Evolutionary conservation across 495 filamentous ascomycete species (phyloP).

Genomic region (Penicillium angulare): DNA sequence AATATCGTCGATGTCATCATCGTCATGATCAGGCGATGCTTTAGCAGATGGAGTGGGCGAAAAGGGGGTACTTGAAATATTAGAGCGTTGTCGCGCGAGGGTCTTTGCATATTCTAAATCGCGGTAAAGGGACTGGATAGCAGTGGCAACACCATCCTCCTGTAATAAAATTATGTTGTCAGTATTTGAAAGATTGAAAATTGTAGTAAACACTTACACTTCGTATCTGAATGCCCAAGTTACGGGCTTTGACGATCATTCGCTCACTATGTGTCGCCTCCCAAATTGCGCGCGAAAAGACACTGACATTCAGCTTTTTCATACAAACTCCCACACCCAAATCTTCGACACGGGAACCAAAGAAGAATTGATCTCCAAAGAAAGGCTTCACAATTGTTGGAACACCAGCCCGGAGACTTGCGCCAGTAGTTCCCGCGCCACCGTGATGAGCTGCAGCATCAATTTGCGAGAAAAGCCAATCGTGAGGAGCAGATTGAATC

Average conservation of each 20-base stretch:
- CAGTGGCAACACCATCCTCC: slow-evolving; percentile 86
- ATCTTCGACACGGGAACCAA: slow-evolving; percentile 83
- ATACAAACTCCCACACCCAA: slow-evolving; percentile 88
- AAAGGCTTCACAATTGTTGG: slow-evolving; percentile 96
- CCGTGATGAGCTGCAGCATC: slow-evolving; percentile 95
- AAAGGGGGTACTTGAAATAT: slow-evolving; percentile 41
- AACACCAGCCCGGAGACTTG: slow-evolving; percentile 85
- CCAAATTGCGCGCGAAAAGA: slow-evolving; percentile 87
- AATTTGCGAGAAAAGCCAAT: slow-evolving; percentile 93
- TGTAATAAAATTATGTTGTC: slow-evolving; percentile 25
- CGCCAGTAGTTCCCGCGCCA: slow-evolving; percentile 92
- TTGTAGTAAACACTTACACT: slow-evolving; percentile 53
- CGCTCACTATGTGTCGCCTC: slow-evolving; percentile 82
- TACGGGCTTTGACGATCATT: slow-evolving; percentile 82
- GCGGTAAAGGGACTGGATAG: slow-evolving; percentile 90
- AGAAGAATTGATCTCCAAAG: slow-evolving; percentile 98
- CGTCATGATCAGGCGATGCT: slow-evolving; percentile 35
- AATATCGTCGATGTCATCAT: slow-evolving; percentile 47
- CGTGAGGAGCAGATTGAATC: slow-evolving; percentile 90
- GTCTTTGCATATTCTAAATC: slow-evolving; percentile 95
- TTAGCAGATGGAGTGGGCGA: slow-evolving; percentile 38
- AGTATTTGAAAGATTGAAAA: not conserved
- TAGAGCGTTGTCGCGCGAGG: slow-evolving; percentile 64
- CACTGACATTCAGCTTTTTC: slow-evolving; percentile 79
- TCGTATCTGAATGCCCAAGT: slow-evolving; percentile 82